Evolutionary conservation across 2,329 filamentous ascomycete genomes (phyloP).

Genomic region (Didymella segeticola): DNA sequence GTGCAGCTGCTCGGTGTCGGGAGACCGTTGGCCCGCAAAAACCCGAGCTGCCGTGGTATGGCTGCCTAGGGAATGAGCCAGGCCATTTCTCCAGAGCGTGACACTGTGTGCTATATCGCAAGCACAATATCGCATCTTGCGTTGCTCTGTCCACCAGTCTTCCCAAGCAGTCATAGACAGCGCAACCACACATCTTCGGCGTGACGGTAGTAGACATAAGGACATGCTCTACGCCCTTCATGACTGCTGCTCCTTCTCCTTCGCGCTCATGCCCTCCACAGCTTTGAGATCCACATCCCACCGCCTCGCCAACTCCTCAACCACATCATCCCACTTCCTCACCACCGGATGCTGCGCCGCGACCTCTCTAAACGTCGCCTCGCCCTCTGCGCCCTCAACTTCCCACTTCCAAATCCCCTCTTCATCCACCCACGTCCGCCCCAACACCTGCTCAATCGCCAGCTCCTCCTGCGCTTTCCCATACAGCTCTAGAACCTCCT

Average conservation of each 20-base stretch:
- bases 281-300: constrained; percentile 52
- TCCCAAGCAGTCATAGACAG: no score
- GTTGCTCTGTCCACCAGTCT: no score
- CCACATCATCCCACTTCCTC: constrained; percentile 63
- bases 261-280: constrained; percentile 46
- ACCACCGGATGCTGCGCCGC: constrained; percentile 73
- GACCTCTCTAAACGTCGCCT: constrained; percentile 53
- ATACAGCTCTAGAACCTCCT: constrained; percentile 42
- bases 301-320: constrained; percentile 51
- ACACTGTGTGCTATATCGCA: no score
- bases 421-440: constrained; percentile 68
- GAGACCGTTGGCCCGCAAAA: no score
- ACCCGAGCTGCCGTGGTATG: no score
- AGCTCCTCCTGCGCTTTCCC: constrained; percentile 64
- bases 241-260: constrained; percentile 37
- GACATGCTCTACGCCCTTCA: neutral
- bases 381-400: constrained; percentile 50
- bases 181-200: no score
- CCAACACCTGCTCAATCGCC: constrained; percentile 68
- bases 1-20: no score
- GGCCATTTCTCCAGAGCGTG: no score
- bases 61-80: no score
- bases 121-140: no score
- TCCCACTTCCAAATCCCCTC: constrained; percentile 76
- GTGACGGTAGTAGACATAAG: neutral